These are phyloP conservation scores for Pezicula carpinea DNA, from an alignment of 2,329 filamentous ascomycete genomes.

Conservation along the genomic window DNA sequence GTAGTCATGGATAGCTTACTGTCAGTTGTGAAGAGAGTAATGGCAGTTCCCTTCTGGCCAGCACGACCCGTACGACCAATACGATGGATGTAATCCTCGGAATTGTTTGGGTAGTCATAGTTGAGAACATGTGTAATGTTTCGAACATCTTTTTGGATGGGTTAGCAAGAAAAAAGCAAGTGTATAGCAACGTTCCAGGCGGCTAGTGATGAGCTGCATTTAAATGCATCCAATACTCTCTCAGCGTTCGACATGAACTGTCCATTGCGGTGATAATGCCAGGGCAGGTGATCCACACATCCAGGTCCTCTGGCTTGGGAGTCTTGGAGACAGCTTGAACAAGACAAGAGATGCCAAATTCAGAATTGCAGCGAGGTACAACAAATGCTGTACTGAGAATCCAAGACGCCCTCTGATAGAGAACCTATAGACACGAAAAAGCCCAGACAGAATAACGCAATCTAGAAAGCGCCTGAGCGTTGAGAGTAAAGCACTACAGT, in stretches of 20 bases:
- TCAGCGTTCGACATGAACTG: constrained; percentile 30
- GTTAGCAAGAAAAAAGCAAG: constrained; percentile 70
- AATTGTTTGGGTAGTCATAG: constrained; percentile 99
- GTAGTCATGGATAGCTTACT: constrained; percentile 61
- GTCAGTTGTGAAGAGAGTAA: constrained; percentile 98
- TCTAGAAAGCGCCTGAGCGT: constrained; percentile 81
- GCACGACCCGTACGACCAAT: constrained; percentile 95
- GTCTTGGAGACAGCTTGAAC: constrained; percentile 74
- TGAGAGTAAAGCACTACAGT: constrained; percentile 82
- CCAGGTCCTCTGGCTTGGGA: constrained; percentile 53
- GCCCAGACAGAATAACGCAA: constrained; percentile 91
- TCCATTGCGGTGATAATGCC: constrained; percentile 41
- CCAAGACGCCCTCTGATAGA: constrained; percentile 81
- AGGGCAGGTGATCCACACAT: constrained; percentile 48
- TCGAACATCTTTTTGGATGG: constrained; percentile 89
- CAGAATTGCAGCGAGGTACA: constrained; percentile 71
- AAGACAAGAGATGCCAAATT: constrained; percentile 74
- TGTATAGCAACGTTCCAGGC: constrained; percentile 59
- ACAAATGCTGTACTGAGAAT: constrained; percentile 65
- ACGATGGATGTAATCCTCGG: constrained; percentile 97
- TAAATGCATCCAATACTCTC: constrained; percentile 34
- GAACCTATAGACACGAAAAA: constrained; percentile 80
- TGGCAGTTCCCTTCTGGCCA: constrained; percentile 90
- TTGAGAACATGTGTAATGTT: constrained; percentile 99
- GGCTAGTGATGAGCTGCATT: constrained; percentile 30